A percentile compares a stretch with the other conserved stretches of the same genome.
These are phyloP conservation scores for Ustilago loliicola DNA, from an alignment of 1,284 basidiomycete genomes.

Conservation along the genomic window DNA sequence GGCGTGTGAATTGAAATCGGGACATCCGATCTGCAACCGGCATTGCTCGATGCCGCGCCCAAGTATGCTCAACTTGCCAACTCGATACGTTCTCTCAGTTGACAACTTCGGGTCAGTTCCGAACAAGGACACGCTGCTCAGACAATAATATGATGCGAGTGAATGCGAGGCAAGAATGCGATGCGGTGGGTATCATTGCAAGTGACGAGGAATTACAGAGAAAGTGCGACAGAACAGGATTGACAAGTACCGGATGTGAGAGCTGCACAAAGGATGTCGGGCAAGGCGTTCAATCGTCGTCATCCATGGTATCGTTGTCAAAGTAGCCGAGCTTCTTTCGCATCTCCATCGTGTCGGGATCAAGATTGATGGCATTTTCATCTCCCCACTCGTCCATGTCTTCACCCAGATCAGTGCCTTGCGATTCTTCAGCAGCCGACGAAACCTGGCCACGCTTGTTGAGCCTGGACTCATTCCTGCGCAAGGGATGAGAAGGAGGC, in stretches of 20 bases:
- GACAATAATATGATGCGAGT: not conserved
- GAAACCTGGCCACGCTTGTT: conserved; percentile 32
- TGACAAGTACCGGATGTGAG: too few species aligned
- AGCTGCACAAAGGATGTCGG: not conserved
- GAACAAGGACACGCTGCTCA: not conserved
- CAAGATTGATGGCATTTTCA: conserved; percentile 18
- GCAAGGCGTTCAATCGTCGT: conserved; percentile 13
- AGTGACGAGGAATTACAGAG: not conserved
- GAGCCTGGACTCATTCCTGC: conserved; percentile 32
- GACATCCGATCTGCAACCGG: not conserved
- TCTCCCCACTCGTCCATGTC: conserved; percentile 45
- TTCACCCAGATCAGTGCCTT: conserved; percentile 41
- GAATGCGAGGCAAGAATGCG: not conserved
- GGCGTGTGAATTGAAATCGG: not conserved
- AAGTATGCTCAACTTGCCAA: not conserved
- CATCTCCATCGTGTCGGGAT: conserved; percentile 27
- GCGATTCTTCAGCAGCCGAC: conserved; percentile 38
- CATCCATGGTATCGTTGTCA: conserved; percentile 26
- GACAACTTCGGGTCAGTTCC: not conserved
- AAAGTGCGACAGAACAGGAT: not conserved
- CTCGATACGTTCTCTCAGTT: not conserved
- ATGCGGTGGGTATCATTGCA: conserved; percentile 15
- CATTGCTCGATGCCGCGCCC: not conserved
- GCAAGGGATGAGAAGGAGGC: conserved; percentile 47
- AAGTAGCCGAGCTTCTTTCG: conserved; percentile 42